Base-by-base conservation (phyloP, 2,329 filamentous ascomycete species). In the Penicillium psychrosexuale region DNA sequence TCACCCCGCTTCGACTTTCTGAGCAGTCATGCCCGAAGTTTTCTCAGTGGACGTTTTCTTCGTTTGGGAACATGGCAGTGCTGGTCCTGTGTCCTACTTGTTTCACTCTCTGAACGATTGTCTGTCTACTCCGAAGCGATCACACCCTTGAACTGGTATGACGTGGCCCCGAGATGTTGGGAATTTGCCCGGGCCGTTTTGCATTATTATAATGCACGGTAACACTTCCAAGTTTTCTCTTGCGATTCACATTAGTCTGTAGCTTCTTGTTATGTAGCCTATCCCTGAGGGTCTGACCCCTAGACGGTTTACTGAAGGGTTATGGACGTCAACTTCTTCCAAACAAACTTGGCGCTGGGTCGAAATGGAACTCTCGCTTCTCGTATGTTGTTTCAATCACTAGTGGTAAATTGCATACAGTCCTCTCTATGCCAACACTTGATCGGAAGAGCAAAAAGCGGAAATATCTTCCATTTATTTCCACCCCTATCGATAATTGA, bases 81-180 rank as follows among this genome's bases (percentile, higher is more conserved):
- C 49, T 48, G 59, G 51, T 60, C 55, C 24, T 36, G 13, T 24
- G 12, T 17, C n/a, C 22, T 30, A 49, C 34, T 47, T 52, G 54
- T 59, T 47, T 53, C 51, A 57, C 36, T 43, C 49, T 42, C 49
- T 24, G 19, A 38, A 47, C 30, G 43, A 59, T 55, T 51, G 34
- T 49, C 17, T 30, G 42, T 7, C 5, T 28, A 28, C 27, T 28
- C 27, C 7, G 27, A 19, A 17, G 12, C 6, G 12, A 34, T 45
- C 22, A 17, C 36, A 51, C 15, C 30, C 27, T 33, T 39, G 39
- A 45, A 30, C 27, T 36, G 22, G 22, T 24, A 13, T 51, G 47
- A 55, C 52, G 47, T 34, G 47, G 15, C 27, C 34, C 47, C 12
- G 11, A 45, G 17, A 33, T 42, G 9, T 19, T 45, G 39, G 34